phyloP scores from a whole-genome alignment of 2,329 filamentous ascomycete species.

The Neopestalotiopsis sp. region DNA sequence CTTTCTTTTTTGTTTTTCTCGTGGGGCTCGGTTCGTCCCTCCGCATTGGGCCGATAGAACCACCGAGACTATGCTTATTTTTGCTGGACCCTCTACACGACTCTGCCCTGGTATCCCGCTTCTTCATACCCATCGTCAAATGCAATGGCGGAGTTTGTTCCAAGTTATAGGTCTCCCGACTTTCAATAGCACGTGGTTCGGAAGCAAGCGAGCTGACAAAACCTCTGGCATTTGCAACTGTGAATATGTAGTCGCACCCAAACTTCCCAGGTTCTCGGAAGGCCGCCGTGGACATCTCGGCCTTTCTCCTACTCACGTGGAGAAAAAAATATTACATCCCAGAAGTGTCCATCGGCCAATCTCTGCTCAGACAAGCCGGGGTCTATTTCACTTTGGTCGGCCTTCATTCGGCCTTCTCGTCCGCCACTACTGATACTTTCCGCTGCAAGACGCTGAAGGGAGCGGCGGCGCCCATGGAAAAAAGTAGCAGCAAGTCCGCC shows the following conservation, averaged over 20 bases:
- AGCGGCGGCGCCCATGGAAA: neutral
- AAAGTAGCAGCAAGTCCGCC: neutral
- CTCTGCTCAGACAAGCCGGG: neutral
- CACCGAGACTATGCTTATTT: slow-evolving; percentile 6
- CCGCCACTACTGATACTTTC: neutral
- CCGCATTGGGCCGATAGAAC: slow-evolving; percentile 16
- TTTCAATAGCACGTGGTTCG: neutral
- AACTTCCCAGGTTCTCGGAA: neutral
- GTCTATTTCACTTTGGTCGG: neutral
- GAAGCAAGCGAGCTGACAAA: slow-evolving; percentile 8
- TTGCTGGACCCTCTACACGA: neutral
- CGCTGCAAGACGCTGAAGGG: neutral
- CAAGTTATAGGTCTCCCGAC: neutral
- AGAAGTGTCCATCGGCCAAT: neutral
- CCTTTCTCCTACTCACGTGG: slow-evolving; percentile 11
- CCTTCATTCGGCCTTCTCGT: neutral
- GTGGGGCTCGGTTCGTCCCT: slow-evolving; percentile 5
- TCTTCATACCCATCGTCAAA: neutral
- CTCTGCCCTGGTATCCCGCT: neutral
- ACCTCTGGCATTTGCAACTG: no score
- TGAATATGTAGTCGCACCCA: neutral
- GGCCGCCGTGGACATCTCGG: neutral
- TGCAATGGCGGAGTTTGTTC: neutral
- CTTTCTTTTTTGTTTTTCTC: neutral
- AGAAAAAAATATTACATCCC: neutral